Evolutionary conservation across 805 yeast species (phyloP), one percentile per base, ranked within the genome.

Genomic region (Wickerhamiella azyma): DNA sequence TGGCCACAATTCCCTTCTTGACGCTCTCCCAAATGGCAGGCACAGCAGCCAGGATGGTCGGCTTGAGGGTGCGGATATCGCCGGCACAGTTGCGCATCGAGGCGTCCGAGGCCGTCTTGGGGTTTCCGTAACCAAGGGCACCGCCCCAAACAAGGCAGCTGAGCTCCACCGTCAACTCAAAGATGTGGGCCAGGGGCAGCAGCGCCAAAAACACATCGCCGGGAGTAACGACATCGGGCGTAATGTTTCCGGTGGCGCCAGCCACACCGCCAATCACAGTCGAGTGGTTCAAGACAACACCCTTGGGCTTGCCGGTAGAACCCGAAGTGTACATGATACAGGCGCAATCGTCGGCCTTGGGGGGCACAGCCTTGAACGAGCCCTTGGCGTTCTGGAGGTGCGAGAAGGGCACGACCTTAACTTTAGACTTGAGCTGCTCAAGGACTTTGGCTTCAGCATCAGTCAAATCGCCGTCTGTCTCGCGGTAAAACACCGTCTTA

Each of bases 21-120:
- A 92, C 85, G 33, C 81, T 73, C 70, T 92, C 98, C 94, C 96
- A 92, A 45, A 92, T 96, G 4, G 97, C 95, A 14, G 96, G 96
- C 48, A 92, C 98, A 65, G 96, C 98, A 53, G 86, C 96, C 95
- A 92, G 83, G 55, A 88, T 66, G 5, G 96, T 83, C 49, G 98
- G 98, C 63, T 77, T 72, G 66, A 86, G 83, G 59, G 81, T 83
- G 47, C 72, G 75, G 69, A 92, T 75, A 64, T 92, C 98, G 58
- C 96, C 89, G 48, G 74, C 67, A 69, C 94, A 86, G 67, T 92
- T 83, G 58, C 75, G 78, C 59, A 83, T 77, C 2, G 94, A 84
- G 1, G 72, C 68, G 52, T 83, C 94, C 17, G 94, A 77, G 55
- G 92, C 69, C 26, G 98, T 89, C 68, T 86, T 86, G 52, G 89